These are phyloP conservation scores for Ophiocordyceps camponoti-floridani DNA, from an alignment of 2,329 filamentous ascomycete species.

Conservation along the genomic window DNA sequence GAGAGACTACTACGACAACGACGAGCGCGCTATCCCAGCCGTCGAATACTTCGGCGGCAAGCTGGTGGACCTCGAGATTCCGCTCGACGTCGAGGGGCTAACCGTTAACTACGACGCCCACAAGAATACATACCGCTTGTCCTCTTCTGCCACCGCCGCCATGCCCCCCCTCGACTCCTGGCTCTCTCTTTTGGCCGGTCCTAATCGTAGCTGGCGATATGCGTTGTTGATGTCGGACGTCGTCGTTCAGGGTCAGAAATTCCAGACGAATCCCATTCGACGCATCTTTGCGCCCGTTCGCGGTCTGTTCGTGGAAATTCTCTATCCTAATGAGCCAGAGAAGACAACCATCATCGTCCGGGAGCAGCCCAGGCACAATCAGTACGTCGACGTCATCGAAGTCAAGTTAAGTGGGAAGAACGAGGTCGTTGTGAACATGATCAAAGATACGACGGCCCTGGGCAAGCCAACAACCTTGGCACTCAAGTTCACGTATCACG, in stretches of 20 bases:
- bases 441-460: conserved; percentile 80
- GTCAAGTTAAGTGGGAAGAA: conserved; percentile 58
- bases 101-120: conserved; percentile 60
- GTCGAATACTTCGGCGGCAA: conserved; percentile 95
- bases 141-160: conserved; percentile 51
- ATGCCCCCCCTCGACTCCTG: conserved; percentile 70
- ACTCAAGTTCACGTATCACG: conserved; percentile 82
- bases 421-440: conserved; percentile 75
- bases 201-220: conserved; percentile 79
- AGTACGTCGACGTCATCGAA: conserved; percentile 77
- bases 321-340: conserved; percentile 59
- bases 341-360: conserved; percentile 76
- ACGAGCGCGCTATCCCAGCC: conserved; percentile 58
- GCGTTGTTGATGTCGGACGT: conserved; percentile 88
- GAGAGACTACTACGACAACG: conserved; percentile 59
- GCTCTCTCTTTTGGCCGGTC: conserved; percentile 75
- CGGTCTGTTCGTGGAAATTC: conserved; percentile 79
- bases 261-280: conserved; percentile 90
- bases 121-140: conserved; percentile 74
- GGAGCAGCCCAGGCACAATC: conserved; percentile 72
- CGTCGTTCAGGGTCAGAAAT: conserved; percentile 87
- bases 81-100: conserved; percentile 69
- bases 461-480: conserved; percentile 68
- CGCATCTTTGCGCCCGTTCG: conserved; percentile 75
- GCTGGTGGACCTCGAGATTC: conserved; percentile 51